Conservation (phyloP, 2,329 filamentous ascomycete species). For the Coniosporium tulheliwenetii region DNA sequence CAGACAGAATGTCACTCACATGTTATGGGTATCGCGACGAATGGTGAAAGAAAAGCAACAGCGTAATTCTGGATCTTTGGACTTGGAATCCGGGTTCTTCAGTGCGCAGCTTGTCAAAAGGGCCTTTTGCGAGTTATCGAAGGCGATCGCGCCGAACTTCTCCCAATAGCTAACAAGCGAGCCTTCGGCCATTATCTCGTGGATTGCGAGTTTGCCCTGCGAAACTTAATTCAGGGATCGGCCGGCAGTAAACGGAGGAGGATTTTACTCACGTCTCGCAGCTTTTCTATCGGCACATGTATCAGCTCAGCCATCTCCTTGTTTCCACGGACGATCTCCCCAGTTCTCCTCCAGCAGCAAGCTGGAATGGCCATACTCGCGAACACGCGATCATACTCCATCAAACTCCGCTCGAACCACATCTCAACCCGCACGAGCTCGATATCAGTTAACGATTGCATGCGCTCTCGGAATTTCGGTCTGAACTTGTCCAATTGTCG, state of each 20-base stretch:
- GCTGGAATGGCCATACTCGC: conserved; percentile 97
- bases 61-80: conserved; percentile 58
- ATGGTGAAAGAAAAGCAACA: conserved; percentile 99
- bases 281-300: conserved; percentile 73
- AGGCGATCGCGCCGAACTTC: conserved; percentile 95
- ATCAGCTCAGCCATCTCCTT: conserved; percentile 98
- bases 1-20: conserved; percentile 44
- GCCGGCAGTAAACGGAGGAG: background rate
- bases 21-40: conserved; percentile 82
- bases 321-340: conserved; percentile 93
- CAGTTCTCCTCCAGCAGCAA: conserved; percentile 91
- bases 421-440: conserved; percentile 93
- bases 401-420: conserved; percentile 94
- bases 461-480: conserved; percentile 90
- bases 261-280: conserved; percentile 62
- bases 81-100: conserved; percentile 57
- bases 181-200: conserved; percentile 91
- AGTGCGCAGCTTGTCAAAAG: conserved; percentile 86
- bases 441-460: conserved; percentile 81
- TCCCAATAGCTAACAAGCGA: conserved; percentile 97
- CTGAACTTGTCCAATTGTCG: conserved; percentile 84
- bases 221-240: background rate
- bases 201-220: conserved; percentile 83
- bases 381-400: conserved; percentile 98
- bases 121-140: conserved; percentile 85